Evolutionary conservation across 1,284 basidiomycete species (phyloP).

Genomic region (Agroathelia rolfsii): DNA sequence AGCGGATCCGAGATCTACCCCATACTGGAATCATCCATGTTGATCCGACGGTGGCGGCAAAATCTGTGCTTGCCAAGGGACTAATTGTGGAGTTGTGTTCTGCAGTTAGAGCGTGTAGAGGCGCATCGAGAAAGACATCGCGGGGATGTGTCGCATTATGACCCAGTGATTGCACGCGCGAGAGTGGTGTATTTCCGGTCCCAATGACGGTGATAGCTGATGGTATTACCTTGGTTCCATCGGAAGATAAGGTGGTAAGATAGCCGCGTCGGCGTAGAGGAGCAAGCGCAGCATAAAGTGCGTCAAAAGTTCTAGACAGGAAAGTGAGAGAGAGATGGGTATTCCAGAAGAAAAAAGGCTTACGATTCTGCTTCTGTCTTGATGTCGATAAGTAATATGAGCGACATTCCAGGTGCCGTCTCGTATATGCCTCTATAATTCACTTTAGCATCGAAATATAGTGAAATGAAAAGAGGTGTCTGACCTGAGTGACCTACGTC

Average conservation of each 20-base stretch:
- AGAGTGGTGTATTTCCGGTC: conserved; percentile 47
- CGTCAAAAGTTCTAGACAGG: conserved; percentile 30
- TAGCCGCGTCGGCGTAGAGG: conserved; percentile 36
- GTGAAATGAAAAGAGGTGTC: neutral
- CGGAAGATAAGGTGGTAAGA: conserved; percentile 37
- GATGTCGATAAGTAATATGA: conserved; percentile 42
- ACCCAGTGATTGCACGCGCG: conserved; percentile 30
- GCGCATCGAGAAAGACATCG: conserved; percentile 47
- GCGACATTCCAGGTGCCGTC: conserved; percentile 27
- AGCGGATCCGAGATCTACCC: conserved; percentile 15
- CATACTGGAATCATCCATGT: conserved; percentile 12
- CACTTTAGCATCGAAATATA: conserved; percentile 5
- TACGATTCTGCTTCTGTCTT: conserved; percentile 41
- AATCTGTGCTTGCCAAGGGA: conserved; percentile 43
- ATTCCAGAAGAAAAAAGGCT: conserved; percentile 12
- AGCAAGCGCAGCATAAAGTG: conserved; percentile 34
- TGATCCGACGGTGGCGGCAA: conserved; percentile 29
- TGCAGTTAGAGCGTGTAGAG: conserved; percentile 30
- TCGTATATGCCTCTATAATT: conserved; percentile 35
- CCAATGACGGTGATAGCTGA: conserved; percentile 38
- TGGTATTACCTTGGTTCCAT: conserved; percentile 26
- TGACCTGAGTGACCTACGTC: conserved; percentile 30
- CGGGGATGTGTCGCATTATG: conserved; percentile 22
- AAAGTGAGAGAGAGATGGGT: neutral
- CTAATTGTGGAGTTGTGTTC: conserved; percentile 32